These are phyloP conservation scores for Omphalotus guepiniiformis DNA, from an alignment of 768 basidiomycete genomes.

Conservation along the genomic window DNA sequence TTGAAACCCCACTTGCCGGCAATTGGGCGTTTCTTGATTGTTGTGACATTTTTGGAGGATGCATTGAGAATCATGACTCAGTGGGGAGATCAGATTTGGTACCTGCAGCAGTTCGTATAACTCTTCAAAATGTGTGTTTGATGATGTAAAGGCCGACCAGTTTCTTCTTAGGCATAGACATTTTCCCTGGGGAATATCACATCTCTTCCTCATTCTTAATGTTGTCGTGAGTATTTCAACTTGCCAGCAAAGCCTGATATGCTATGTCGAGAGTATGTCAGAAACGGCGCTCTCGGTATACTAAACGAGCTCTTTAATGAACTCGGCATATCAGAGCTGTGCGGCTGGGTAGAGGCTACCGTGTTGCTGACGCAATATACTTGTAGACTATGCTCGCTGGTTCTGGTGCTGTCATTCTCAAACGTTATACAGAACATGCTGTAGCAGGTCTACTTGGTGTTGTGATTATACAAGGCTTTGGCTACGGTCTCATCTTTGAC, in stretches of 20 bases:
- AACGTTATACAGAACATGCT: conserved; percentile 83
- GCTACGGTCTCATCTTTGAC: conserved; percentile 99
- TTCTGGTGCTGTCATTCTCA: conserved; percentile 82
- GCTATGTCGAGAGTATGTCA: no score
- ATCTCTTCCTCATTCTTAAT: conserved; percentile 88
- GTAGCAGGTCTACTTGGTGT: conserved; percentile 88
- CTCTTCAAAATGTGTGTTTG: not conserved
- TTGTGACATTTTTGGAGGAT: conserved; percentile 98
- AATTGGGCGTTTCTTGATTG: conserved; percentile 93
- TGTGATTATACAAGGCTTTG: conserved; percentile 93
- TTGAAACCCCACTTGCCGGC: conserved; percentile 92
- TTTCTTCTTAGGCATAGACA: conserved; percentile 68
- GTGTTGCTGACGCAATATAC: no score
- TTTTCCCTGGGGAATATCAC: conserved; percentile 95
- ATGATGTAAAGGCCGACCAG: not conserved
- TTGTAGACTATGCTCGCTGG: conserved; percentile 81
- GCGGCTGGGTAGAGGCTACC: no score
- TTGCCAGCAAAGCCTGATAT: no score
- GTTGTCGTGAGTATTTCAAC: conserved; percentile 80
- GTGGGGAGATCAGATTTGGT: conserved; percentile 98
- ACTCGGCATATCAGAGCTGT: no score
- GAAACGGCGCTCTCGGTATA: no score
- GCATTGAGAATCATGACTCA: conserved; percentile 90
- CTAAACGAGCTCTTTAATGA: no score
- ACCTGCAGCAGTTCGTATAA: conserved; percentile 80